Conservation (phyloP, 371 early-diverging fungal genomes). For the Smittium mucronatum region DNA sequence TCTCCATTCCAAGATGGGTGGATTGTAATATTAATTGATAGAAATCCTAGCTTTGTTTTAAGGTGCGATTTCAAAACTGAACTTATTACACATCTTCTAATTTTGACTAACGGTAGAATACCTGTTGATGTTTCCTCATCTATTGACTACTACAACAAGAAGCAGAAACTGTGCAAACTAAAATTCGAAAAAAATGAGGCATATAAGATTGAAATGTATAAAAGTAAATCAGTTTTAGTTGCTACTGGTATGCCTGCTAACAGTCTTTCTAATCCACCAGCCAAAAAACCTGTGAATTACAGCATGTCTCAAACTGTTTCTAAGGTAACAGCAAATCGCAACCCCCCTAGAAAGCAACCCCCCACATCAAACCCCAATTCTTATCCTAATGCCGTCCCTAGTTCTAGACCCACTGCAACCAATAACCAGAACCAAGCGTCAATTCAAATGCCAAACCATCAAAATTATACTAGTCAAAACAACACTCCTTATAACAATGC, state of each 20-base stretch:
- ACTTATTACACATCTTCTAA: slow-evolving; percentile 49
- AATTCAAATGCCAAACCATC: neutral
- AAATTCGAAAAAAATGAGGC: slow-evolving; percentile 67
- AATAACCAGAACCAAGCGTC: slow-evolving; percentile 12
- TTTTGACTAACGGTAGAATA: slow-evolving; percentile 42
- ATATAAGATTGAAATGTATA: slow-evolving; percentile 47
- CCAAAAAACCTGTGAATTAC: neutral
- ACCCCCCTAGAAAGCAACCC: slow-evolving; percentile 11
- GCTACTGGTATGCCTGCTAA: slow-evolving; percentile 52
- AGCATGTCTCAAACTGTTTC: neutral
- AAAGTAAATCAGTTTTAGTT: slow-evolving; percentile 60
- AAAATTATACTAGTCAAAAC: neutral
- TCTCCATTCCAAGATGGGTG: slow-evolving; percentile 72
- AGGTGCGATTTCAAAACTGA: slow-evolving; percentile 73
- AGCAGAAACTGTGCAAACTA: slow-evolving; percentile 53
- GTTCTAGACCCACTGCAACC: slow-evolving; percentile 20
- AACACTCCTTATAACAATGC: neutral
- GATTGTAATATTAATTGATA: slow-evolving; percentile 55
- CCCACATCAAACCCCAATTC: slow-evolving; percentile 16
- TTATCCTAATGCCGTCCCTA: too few relatives aligned
- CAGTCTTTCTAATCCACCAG: slow-evolving; percentile 32
- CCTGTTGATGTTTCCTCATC: slow-evolving; percentile 39
- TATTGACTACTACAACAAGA: slow-evolving; percentile 64
- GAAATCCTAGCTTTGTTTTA: slow-evolving; percentile 48
- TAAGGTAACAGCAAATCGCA: neutral